Base-by-base conservation (phyloP, 192 early-diverging fungal genomes). In the Backusella tuberculispora region DNA sequence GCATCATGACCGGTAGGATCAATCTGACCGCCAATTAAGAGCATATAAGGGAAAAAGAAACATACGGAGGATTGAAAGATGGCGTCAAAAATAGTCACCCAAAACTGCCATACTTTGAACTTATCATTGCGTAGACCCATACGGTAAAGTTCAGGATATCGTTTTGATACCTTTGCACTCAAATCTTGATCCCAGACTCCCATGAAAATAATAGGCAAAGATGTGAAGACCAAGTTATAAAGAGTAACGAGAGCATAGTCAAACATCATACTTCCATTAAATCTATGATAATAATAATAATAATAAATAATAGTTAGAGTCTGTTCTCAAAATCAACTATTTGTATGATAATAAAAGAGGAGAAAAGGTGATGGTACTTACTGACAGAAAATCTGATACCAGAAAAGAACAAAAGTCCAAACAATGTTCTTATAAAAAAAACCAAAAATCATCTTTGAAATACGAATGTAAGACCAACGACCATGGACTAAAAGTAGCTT, bases 401-500 rank as follows among this genome's bases (percentile, higher is more conserved):
- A 96, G 77, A 97, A 95, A 70, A 96, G 88, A 34, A 90, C 89
- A 71, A 96, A 79, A 1, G 92, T 96, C 87, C 93, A 97, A 19
- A 97, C 90, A 63, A 98, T 84, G 78, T 95, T 97, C 82, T 99
- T 99, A 86, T 94, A 97, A 72, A 99, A 99, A 77, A 97, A 97
- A 74, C 90, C 93, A 69, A 96, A 83, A 66, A 95, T 91, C 91
- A 95, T 94, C 63, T 93, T 88, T n/a, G 94, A 85, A 24, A 90
- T 93, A 40, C 95, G 88, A 53, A 93, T 75, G 69, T 95, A 96
- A 0, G 92, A 94, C 96, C 96, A 99, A 15, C 95, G 91, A 14
- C 97, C 97, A 73, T 99, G 97, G 21, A 97, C 95, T 5, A 97
- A 86, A 40, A 98, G 78, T 29, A 99, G 83, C 83, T 92, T 91